Evolutionary conservation across 2,329 filamentous ascomycete species (phyloP).

Genomic region (Epicoccum nigrum): DNA sequence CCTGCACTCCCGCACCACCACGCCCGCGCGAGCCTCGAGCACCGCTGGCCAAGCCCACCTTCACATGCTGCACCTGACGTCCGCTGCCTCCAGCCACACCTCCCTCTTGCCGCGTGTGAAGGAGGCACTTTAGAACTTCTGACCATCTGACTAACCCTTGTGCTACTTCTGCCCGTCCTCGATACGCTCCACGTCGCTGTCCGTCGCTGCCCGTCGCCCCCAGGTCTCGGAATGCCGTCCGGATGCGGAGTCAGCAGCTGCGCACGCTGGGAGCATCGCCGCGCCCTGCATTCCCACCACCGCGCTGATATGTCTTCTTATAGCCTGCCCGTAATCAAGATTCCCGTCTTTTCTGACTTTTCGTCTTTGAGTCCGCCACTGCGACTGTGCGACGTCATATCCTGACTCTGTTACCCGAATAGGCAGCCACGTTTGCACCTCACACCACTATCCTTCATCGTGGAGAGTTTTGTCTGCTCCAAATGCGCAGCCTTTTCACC

Average conservation of each 20-base stretch:
- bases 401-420: conserved; percentile 34
- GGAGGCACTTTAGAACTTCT: not conserved
- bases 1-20: conserved; percentile 4
- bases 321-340: conserved; percentile 6
- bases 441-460: not conserved
- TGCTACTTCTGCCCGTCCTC: conserved; percentile 7
- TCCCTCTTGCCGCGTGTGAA: not conserved
- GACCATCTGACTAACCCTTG: conserved; percentile 8
- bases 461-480: not conserved
- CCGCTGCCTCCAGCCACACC: not conserved
- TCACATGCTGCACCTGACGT: conserved; percentile 6
- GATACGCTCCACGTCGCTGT: conserved; percentile 18
- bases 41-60: not conserved
- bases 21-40: too few species aligned
- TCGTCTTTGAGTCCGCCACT: conserved; percentile 19
- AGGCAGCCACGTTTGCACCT: conserved; percentile 32
- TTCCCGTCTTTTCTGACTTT: conserved; percentile 1
- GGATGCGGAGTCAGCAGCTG: conserved; percentile 14
- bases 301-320: conserved; percentile 1
- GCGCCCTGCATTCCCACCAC: conserved; percentile 1
- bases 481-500: not conserved
- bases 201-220: conserved; percentile 15
- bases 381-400: conserved; percentile 36
- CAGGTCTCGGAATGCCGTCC: conserved; percentile 18
- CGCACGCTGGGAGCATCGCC: conserved; percentile 2